Base-by-base conservation (phyloP, 2,329 filamentous ascomycete species). In the Sclerotinia trifoliorum region DNA sequence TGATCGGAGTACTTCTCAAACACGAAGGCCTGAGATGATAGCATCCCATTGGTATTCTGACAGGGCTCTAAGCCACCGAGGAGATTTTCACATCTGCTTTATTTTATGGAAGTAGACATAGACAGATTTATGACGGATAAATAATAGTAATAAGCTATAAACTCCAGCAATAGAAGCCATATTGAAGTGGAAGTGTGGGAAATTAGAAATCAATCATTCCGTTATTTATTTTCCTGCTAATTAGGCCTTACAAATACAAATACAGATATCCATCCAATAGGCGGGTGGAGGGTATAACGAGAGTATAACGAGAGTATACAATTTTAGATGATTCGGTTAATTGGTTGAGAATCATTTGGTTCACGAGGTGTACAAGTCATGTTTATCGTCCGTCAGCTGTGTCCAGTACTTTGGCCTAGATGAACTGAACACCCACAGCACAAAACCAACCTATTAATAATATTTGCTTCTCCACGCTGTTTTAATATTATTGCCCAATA, bases 1-100 rank as follows among this genome's bases (percentile, higher is more conserved):
- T 67, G 55, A 42, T 51, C 57, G 42, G 44, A 24, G 21, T 61
- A 49, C 10, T 11, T 56, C 62, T 65, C 32, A 65, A 65, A 65
- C 62, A 52, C 62, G 24, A 42, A 48, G 21, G 29, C 62, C 62
- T 65, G 35, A 65, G 62, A 49, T 56, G 35, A 42, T 52, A 21
- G 32, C 26, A 42, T 39, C 15, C 5, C 51, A 54, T 54, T 29
- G 51, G 29, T 29, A 42, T 21, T 19, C 26, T 32, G 52, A 35
- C 52, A 55, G 52, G 52, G 52, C 52, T 35, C 52, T 35, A n/a
- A 35, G 52, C 52, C 29, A 55, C 52, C 17, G 29, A 55, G 52
- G 19, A 8, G 17, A 26, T 32, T 55, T 55, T 32, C 52, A 55
- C 5, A 55, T 55, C 26, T 56, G 32, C 44, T 48, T 24, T n/a